Evolutionary conservation across 2,329 filamentous ascomycete species (phyloP).

Genomic region (Epichloe aotearoae): DNA sequence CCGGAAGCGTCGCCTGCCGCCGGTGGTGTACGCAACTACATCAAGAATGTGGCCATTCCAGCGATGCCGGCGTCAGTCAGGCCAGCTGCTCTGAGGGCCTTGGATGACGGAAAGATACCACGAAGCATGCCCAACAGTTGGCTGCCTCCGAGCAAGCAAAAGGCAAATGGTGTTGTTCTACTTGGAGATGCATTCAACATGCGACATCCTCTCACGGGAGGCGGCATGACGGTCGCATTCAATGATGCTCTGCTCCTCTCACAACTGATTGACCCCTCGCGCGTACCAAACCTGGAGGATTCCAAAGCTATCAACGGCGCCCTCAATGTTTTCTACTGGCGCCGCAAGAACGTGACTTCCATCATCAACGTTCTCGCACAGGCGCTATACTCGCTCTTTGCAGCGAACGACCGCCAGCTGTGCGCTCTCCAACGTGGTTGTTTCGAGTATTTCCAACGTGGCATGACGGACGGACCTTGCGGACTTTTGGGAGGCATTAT

Average conservation of each 20-base stretch:
- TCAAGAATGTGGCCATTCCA: conserved; percentile 68
- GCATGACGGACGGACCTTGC: conserved; percentile 63
- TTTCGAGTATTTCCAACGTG: conserved; percentile 79
- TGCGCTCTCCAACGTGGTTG: conserved; percentile 76
- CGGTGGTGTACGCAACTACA: conserved; percentile 76
- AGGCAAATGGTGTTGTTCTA: conserved; percentile 52
- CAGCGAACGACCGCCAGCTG: conserved; percentile 67
- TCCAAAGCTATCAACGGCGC: conserved; percentile 50
- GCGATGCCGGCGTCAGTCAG: conserved; percentile 58
- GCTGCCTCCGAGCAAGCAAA: conserved; percentile 60
- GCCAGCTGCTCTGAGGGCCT: conserved; percentile 60
- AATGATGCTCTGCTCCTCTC: conserved; percentile 77
- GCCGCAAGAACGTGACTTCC: conserved; percentile 64
- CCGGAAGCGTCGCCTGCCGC: conserved; percentile 58
- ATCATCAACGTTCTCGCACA: conserved; percentile 98
- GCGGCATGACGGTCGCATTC: conserved; percentile 95
- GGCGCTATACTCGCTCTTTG: conserved; percentile 83
- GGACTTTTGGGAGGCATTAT: conserved; percentile 74
- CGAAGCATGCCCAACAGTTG: conserved; percentile 90
- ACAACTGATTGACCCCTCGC: conserved; percentile 55
- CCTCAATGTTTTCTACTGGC: conserved; percentile 73
- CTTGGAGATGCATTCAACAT: conserved; percentile 96
- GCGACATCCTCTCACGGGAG: conserved; percentile 95
- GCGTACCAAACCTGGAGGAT: conserved; percentile 58
- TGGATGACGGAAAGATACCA: conserved; percentile 66